These are phyloP conservation scores for Pyrenophora seminiperda DNA, from an alignment of 2,329 filamentous ascomycete species.

Conservation along the genomic window DNA sequence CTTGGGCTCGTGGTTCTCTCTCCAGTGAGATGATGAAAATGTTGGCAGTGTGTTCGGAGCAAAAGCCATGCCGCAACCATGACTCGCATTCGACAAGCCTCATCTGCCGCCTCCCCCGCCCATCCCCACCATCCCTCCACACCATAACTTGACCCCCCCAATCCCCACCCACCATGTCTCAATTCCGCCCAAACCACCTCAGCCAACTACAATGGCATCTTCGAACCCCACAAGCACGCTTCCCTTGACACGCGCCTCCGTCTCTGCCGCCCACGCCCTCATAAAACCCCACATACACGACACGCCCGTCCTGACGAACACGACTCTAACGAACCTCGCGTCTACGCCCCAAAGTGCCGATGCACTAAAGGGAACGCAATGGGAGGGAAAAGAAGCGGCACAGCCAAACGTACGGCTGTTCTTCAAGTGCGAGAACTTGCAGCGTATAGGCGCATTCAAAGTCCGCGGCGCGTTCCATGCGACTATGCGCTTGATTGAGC, in stretches of 20 bases:
- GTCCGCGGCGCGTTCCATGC: slow-evolving; percentile 89
- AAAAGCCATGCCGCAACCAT: neutral
- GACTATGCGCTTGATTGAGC: slow-evolving; percentile 70
- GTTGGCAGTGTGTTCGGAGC: neutral
- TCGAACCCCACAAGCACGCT: slow-evolving; percentile 46
- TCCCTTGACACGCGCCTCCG: slow-evolving; percentile 71
- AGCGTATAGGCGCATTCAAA: slow-evolving; percentile 92
- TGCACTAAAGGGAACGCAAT: slow-evolving; percentile 62
- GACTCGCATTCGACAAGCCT: neutral
- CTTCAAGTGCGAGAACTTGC: slow-evolving; percentile 96
- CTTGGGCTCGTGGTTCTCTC: neutral
- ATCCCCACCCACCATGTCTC: slow-evolving; percentile 13
- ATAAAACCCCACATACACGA: slow-evolving; percentile 78
- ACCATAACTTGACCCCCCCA: neutral
- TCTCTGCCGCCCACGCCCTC: slow-evolving; percentile 71
- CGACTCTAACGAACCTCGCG: slow-evolving; percentile 74
- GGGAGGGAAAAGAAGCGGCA: slow-evolving; percentile 63
- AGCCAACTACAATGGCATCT: neutral
- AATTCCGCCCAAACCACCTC: neutral
- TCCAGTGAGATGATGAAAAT: neutral
- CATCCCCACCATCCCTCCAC: neutral
- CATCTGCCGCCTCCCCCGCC: neutral
- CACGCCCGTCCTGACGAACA: slow-evolving; percentile 82
- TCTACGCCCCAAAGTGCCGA: slow-evolving; percentile 68
- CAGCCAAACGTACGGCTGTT: slow-evolving; percentile 73